Conservation (phyloP, 805 yeast species). For the Candida insectorum region DNA sequence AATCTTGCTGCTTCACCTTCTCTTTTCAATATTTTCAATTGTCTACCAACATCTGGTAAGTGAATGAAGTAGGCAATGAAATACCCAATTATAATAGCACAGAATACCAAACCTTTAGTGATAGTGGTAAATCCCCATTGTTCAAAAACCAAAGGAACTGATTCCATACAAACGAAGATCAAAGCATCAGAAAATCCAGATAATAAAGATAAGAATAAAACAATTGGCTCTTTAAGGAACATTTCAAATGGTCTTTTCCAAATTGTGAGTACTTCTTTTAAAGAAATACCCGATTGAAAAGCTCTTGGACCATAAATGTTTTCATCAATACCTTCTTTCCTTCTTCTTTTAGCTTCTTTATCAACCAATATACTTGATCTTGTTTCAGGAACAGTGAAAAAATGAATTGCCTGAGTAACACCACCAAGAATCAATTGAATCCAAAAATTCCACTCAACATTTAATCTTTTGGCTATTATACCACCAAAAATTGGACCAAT, state of each 20-base stretch:
- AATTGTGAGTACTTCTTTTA: conserved; percentile 22
- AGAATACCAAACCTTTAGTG: conserved; percentile 26
- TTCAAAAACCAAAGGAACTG: conserved; percentile 27
- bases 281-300: conserved; percentile 17
- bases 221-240: conserved; percentile 38
- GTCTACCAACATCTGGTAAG: conserved; percentile 30
- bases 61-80: conserved; percentile 31
- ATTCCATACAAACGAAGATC: conserved; percentile 38
- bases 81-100: conserved; percentile 33
- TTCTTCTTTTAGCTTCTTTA: conserved; percentile 33
- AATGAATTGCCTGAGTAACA: conserved; percentile 28
- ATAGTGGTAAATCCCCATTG: conserved; percentile 34
- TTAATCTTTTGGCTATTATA: conserved; percentile 36
- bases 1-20: conserved; percentile 23
- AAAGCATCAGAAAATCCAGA: conserved; percentile 41
- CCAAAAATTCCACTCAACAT: conserved; percentile 26
- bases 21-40: conserved; percentile 17
- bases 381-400: conserved; percentile 34
- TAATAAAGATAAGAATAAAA: conserved; percentile 33
- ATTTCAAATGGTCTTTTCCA: conserved; percentile 40
- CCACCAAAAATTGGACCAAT: conserved; percentile 28
- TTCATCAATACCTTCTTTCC: conserved; percentile 27
- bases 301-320: conserved; percentile 36
- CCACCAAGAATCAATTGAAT: conserved; percentile 35
- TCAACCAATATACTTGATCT: conserved; percentile 31